phyloP scores from a whole-genome alignment of 2,329 filamentous ascomycete species.

The Aspergillus sp. region DNA sequence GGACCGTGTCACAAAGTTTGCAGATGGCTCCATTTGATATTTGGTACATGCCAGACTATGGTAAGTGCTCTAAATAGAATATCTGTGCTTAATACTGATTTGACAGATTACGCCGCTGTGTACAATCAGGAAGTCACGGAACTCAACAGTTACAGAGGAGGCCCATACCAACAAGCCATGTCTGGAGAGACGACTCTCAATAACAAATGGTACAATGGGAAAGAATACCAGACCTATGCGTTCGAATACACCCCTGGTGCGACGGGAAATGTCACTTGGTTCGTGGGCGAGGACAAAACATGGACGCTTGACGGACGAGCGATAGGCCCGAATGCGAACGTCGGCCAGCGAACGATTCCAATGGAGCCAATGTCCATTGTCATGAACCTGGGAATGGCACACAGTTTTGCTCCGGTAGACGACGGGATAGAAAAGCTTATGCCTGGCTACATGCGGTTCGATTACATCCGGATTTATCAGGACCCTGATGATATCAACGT shows the following conservation, averaged over 20 bases:
- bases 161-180: conserved; percentile 62
- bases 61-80: conserved; percentile 26
- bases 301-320: conserved; percentile 63
- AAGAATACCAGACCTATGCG: conserved; percentile 61
- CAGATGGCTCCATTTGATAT: conserved; percentile 70
- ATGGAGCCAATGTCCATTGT: conserved; percentile 67
- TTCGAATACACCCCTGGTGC: conserved; percentile 64
- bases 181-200: conserved; percentile 63
- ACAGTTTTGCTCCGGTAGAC: conserved; percentile 64
- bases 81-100: background rate
- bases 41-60: conserved; percentile 65
- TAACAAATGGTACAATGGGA: conserved; percentile 66
- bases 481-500: conserved; percentile 57
- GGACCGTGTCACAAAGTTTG: conserved; percentile 64
- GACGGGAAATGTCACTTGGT: conserved; percentile 65
- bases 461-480: conserved; percentile 72
- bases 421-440: conserved; percentile 56
- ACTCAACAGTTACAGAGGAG: conserved; percentile 63
- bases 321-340: conserved; percentile 67
- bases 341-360: conserved; percentile 65
- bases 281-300: conserved; percentile 63
- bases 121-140: conserved; percentile 59
- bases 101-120: conserved; percentile 60
- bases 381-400: conserved; percentile 70
- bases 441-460: conserved; percentile 66